Conservation (phyloP, 2,329 filamentous ascomycete genomes). For the Chrysosporium queenslandicum region DNA sequence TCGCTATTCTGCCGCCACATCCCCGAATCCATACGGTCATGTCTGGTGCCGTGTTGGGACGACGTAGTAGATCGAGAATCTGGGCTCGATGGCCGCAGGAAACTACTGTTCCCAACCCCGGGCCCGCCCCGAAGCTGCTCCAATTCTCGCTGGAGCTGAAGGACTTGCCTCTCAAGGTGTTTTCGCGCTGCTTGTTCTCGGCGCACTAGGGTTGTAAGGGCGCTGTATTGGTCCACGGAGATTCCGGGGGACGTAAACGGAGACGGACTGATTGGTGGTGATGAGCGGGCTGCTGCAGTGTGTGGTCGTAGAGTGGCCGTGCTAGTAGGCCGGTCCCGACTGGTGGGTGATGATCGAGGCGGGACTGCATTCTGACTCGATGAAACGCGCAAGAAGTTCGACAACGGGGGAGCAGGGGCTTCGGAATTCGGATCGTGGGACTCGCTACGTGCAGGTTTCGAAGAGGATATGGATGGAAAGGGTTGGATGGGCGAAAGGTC, state of each 20-base stretch:
- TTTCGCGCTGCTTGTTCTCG: constrained; percentile 40
- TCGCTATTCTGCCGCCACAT: constrained; percentile 8
- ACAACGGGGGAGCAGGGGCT: constrained; percentile 9
- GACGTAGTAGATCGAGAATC: constrained; percentile 2
- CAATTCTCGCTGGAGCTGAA: constrained; percentile 34
- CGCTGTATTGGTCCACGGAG: constrained; percentile 40
- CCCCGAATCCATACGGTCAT: constrained; percentile 7
- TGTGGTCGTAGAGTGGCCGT: constrained; percentile 21
- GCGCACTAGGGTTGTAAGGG: constrained; percentile 37
- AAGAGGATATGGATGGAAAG: background rate
- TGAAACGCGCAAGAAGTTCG: constrained; percentile 7
- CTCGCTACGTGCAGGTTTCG: constrained; percentile 14
- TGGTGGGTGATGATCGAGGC: constrained; percentile 18
- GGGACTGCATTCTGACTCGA: constrained; percentile 8
- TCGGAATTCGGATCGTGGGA: constrained; percentile 17
- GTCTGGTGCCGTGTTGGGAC: background rate
- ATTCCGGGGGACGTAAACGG: constrained; percentile 23
- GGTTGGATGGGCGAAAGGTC: constrained; percentile 18
- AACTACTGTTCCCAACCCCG: constrained; percentile 27
- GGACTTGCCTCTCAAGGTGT: constrained; percentile 37
- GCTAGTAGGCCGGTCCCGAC: constrained; percentile 27
- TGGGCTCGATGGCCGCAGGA: constrained; percentile 20
- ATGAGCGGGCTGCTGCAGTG: constrained; percentile 22
- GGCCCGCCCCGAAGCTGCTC: constrained; percentile 27
- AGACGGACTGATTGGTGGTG: constrained; percentile 23